Evolutionary conservation across 148 eudicot species (phyloP), one percentile per base, ranked within the genome.

Genomic region (Chenopodium berlandieri): DNA sequence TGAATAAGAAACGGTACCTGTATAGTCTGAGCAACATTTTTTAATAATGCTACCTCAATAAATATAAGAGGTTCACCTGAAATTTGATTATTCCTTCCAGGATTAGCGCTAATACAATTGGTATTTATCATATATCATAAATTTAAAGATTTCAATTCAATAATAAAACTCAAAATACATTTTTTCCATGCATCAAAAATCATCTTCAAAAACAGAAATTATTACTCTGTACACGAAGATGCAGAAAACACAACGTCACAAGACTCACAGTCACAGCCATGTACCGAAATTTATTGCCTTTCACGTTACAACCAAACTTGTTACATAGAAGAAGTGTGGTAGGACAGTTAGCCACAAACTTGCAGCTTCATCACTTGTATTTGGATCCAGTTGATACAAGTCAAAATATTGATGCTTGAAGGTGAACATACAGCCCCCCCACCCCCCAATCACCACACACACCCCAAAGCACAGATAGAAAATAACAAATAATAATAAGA

Each of bases 61-160:
- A 97, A 97, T 73, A 97, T 97, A 81, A 97, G 90, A 68, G 99
- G 99, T 85, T 97, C 99, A 72, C 97, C 99, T 97, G 91, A 88
- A 81, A 79, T 32, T 79, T 27, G 75, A 78, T 8, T 19, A 73
- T 63, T 19, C 23, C 58, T 67, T 25, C 27, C 81, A 81, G 16
- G 66, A 60, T 84, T 75, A 81, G 81, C 47, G 70, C 62, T 32
- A 58, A 56, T 74, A 76, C 71, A 44, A 37, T 11, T 37, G 17
- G 3, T 56, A 56, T 0, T 56, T 56, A 68, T 17, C 7, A 78
- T 20, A 74, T 65, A 77, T 62, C 50, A 73, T 54, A 9, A 79
- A 54, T 66, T 46, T 13, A 76, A 11, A 78, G 46, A 27, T 19
- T 30, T 3, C 23, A 52, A 66, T 14, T 52, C 23, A 6, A 50